Evolutionary conservation across 2,329 filamentous ascomycete genomes (phyloP).

Genomic region (Sporothrix luriei): DNA sequence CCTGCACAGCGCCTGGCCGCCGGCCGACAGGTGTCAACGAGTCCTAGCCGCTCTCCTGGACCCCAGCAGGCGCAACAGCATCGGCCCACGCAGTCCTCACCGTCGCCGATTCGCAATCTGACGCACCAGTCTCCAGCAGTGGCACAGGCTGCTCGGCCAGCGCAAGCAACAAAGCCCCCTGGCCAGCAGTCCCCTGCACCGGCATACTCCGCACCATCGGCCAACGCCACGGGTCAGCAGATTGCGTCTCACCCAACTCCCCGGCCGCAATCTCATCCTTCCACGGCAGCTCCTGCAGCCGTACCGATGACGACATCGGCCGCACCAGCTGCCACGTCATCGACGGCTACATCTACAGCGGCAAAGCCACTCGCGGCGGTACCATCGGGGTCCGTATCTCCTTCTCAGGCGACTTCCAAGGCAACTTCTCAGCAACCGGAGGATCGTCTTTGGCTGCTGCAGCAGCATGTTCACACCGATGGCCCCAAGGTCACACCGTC

Average conservation of each 20-base stretch:
- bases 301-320: neutral
- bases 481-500: neutral
- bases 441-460: conserved; percentile 8
- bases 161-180: neutral
- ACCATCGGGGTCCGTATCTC: neutral
- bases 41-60: neutral
- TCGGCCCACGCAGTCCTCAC: neutral
- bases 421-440: neutral
- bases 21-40: neutral
- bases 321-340: neutral
- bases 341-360: neutral
- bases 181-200: neutral
- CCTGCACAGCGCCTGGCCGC: conserved; percentile 27
- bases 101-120: neutral
- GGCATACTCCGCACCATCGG: neutral
- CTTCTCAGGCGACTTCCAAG: neutral
- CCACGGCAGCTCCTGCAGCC: neutral
- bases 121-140: neutral
- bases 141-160: neutral
- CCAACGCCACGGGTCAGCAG: neutral
- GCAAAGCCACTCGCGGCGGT: neutral
- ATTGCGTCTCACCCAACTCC: neutral
- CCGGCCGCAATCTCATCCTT: neutral
- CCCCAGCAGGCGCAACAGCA: conserved; percentile 10
- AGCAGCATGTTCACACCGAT: conserved; percentile 1